Conservation (phyloP, 1,139 yeast genomes). For the Schizosaccharomyces versatilis region DNA sequence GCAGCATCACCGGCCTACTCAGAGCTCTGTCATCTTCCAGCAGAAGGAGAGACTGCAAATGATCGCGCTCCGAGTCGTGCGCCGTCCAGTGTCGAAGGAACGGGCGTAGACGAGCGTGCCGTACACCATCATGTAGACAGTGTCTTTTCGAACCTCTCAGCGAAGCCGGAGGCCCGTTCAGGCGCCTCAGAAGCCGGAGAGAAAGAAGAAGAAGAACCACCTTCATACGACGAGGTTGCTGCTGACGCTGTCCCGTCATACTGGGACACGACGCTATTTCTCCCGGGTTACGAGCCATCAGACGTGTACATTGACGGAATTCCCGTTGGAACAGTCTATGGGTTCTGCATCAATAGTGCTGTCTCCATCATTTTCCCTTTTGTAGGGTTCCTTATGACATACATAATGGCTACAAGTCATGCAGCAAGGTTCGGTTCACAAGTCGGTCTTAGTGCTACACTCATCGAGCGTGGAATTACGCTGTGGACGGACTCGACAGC, state of each 20-base stretch:
- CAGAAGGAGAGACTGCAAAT: not conserved
- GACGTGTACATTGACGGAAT: constrained; percentile 86
- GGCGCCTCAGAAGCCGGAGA: not conserved
- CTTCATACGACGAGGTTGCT: constrained; percentile 67
- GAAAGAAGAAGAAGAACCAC: not conserved
- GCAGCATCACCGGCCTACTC: too few species aligned
- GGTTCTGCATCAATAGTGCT: constrained; percentile 70
- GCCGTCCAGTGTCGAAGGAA: not conserved
- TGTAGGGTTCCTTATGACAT: constrained; percentile 78
- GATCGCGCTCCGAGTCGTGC: not conserved
- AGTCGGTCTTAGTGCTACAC: constrained; percentile 74
- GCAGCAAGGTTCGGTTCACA: constrained; percentile 93
- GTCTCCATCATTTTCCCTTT: constrained; percentile 74
- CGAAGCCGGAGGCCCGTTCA: not conserved
- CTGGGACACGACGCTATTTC: constrained; percentile 78
- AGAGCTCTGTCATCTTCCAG: not conserved
- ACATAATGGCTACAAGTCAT: constrained; percentile 80
- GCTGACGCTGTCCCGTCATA: constrained; percentile 90
- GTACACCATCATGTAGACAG: not conserved
- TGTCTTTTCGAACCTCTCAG: constrained; percentile 1
- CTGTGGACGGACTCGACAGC: constrained; percentile 25
- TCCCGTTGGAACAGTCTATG: constrained; percentile 84
- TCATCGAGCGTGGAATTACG: constrained; percentile 53
- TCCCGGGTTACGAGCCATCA: constrained; percentile 53
- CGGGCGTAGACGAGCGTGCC: too few species aligned